These are phyloP conservation scores for Euphorbia peplus DNA, from an alignment of 345 rosid genomes.

Conservation along the genomic window DNA sequence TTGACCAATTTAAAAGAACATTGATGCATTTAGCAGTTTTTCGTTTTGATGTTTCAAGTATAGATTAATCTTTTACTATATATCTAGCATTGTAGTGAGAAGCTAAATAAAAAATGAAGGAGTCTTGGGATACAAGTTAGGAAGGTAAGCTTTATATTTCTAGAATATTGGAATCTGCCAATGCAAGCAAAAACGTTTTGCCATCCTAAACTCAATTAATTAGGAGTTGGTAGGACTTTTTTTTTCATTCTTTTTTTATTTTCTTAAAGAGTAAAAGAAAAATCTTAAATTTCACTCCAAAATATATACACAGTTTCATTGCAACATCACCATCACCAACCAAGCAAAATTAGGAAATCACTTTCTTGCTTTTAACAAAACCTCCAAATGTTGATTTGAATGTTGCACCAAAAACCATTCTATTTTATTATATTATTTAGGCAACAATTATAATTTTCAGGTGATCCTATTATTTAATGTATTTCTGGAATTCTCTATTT, in stretches of 20 bases:
- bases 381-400: neutral
- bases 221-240: constrained; percentile 40
- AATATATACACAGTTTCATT: constrained; percentile 2
- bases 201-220: constrained; percentile 27
- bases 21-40: too few species aligned
- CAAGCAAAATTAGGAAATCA: constrained; percentile 7
- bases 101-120: neutral
- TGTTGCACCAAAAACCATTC: neutral
- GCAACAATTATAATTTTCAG: neutral
- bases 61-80: neutral
- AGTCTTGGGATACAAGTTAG: constrained; percentile 42
- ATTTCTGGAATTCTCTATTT: neutral
- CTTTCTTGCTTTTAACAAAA: neutral
- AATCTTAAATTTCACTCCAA: constrained; percentile 42
- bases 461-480: neutral
- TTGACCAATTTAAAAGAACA: too few species aligned
- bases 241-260: too few species aligned
- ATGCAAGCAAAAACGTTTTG: constrained; percentile 43
- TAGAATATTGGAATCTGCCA: constrained; percentile 30
- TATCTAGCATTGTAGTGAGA: neutral
- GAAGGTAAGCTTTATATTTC: constrained; percentile 46
- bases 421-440: neutral
- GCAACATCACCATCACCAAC: constrained; percentile 32
- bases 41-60: neutral
- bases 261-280: neutral